Conservation (phyloP, 2,329 filamentous ascomycete species). For the Paecilomyces niveus region DNA sequence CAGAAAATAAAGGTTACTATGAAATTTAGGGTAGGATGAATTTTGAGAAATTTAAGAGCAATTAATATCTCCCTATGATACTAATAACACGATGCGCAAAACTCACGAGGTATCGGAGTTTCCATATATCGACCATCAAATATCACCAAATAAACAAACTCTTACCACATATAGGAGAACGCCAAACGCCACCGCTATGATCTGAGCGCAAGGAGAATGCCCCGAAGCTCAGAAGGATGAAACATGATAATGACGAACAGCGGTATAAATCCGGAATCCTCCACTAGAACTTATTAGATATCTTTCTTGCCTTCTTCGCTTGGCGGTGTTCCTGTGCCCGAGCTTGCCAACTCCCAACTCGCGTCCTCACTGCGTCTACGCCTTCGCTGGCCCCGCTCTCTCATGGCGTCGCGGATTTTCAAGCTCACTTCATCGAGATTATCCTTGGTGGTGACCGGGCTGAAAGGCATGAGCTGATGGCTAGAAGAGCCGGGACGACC, state of each 20-base stretch:
- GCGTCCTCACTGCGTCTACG: slow-evolving; percentile 41
- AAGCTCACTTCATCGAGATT: slow-evolving; percentile 75
- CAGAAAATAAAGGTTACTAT: background rate
- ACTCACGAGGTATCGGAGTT: background rate
- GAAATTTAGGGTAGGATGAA: background rate
- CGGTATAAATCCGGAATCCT: slow-evolving; percentile 4
- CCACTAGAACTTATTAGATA: slow-evolving; percentile 13
- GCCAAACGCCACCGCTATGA: slow-evolving; percentile 14
- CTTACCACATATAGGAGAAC: slow-evolving; percentile 1
- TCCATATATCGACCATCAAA: background rate
- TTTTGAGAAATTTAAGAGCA: background rate
- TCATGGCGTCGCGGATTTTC: slow-evolving; percentile 80
- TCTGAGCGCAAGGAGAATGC: slow-evolving; percentile 2
- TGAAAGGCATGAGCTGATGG: slow-evolving; percentile 66
- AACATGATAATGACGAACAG: slow-evolving; percentile 2
- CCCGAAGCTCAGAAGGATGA: slow-evolving; percentile 3
- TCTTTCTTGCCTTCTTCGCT: slow-evolving; percentile 32
- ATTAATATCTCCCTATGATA: background rate
- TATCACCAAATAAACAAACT: background rate
- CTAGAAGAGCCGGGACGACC: slow-evolving; percentile 54
- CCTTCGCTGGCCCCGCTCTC: slow-evolving; percentile 61
- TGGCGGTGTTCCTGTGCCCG: slow-evolving; percentile 28
- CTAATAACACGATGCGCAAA: background rate
- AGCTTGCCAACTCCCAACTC: slow-evolving; percentile 34
- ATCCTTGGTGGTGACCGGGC: slow-evolving; percentile 56